Percentiles rank a stretch among this genome's conserved stretches.
phyloP scores from a whole-genome alignment of 2,329 filamentous ascomycete genomes.

The Hypoxylon rubiginosum region DNA sequence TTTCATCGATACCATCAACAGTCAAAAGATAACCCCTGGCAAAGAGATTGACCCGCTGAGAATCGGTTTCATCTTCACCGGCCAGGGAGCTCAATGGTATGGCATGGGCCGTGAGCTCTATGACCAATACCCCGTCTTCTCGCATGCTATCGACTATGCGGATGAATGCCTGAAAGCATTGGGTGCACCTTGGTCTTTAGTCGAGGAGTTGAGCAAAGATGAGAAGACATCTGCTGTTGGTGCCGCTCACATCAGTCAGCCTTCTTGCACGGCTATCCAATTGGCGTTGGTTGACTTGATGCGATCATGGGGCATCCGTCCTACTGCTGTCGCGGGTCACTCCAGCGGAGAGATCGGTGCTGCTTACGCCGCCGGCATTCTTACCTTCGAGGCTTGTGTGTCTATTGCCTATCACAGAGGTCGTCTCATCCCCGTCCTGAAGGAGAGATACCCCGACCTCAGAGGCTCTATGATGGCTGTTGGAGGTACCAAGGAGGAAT shows the following conservation, averaged over 20 bases:
- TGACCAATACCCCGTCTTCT: constrained; percentile 55
- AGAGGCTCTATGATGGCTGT: constrained; percentile 69
- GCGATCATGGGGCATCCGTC: constrained; percentile 53
- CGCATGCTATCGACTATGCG: constrained; percentile 53
- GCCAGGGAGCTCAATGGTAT: constrained; percentile 58
- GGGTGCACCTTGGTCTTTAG: constrained; percentile 55
- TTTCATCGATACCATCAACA: constrained; percentile 60
- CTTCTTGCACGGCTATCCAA: constrained; percentile 57
- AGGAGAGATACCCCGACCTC: constrained; percentile 56
- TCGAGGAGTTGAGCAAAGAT: constrained; percentile 54
- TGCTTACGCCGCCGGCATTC: constrained; percentile 61
- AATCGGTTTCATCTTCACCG: constrained; percentile 59
- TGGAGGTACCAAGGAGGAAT: constrained; percentile 60
- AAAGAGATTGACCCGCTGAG: constrained; percentile 55
- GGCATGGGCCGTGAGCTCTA: constrained; percentile 60
- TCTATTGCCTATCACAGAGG: constrained; percentile 65
- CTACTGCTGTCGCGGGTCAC: constrained; percentile 56
- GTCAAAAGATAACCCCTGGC: constrained; percentile 52
- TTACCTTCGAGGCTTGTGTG: constrained; percentile 61
- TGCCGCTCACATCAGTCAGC: constrained; percentile 57
- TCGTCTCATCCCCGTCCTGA: constrained; percentile 59
- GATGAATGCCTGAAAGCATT: constrained; percentile 51
- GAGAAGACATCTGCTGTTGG: constrained; percentile 54
- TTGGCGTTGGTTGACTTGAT: constrained; percentile 56
- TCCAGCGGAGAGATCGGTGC: constrained; percentile 61